Evolutionary conservation across 2,329 filamentous ascomycete species (phyloP), one percentile per base, ranked within the genome.

Genomic region (Fulvia fulva): DNA sequence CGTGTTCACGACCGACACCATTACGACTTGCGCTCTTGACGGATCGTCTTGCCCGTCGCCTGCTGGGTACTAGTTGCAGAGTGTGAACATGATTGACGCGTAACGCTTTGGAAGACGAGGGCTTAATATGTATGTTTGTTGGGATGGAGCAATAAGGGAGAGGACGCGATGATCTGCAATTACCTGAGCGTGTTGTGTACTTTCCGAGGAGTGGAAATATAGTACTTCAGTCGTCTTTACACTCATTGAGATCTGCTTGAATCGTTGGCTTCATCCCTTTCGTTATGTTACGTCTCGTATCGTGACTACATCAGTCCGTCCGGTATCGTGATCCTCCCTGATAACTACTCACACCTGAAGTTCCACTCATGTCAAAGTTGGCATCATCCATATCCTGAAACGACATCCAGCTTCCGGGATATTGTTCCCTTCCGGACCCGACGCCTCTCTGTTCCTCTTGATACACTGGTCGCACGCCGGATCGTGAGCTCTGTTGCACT

Each of bases 391-490:
- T 51, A 56, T 63, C 61, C 22, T 58, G 22, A 30, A 63, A 58
- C 23, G 34, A 21, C 30, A 57, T 30, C 61, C 58, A 58, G 21
- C 26, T 14, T 22, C 41, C 23, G 25, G 44, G 45, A 45, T 55
- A 49, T 41, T 47, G 28, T 12, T 28, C 37, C n/a, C 23, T 50
- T 9, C n/a, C 19, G 66, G 60, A 51, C 71, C 74, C 28, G 64
- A 53, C 14, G 62, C 56, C 30, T 70, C 67, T 41, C 70, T 63
- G 25, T 61, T 66, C 23, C 73, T 58, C 62, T 75, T 75, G 51
- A 69, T 63, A 64, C 73, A 75, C 51, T 74, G 72, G 44, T 74
- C 71, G 63, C 74, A 74, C 11, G 65, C 65, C 12, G 72, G 71
- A n/a, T 68, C 63, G 30, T 67, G 67, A 1, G 63, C 55, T 21